Conservation (phyloP, 1,284 basidiomycete species). For the Serendipita sp. region DNA sequence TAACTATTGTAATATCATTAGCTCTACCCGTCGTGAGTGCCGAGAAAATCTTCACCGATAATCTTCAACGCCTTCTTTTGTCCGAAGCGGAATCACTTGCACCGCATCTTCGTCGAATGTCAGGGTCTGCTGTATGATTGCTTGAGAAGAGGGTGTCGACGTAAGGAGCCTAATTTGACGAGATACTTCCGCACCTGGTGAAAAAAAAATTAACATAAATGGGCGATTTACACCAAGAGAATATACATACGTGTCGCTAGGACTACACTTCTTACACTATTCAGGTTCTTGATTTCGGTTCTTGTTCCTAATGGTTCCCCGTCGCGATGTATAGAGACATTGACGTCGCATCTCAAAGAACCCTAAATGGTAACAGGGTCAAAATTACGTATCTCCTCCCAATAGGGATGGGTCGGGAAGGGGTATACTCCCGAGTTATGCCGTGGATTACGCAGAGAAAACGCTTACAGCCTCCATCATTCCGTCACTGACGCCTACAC, state of each 20-base stretch:
- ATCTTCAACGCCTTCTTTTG: conserved; percentile 88
- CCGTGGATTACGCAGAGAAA: background rate
- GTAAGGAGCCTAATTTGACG: conserved; percentile 43
- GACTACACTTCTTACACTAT: conserved; percentile 78
- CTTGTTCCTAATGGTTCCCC: conserved; percentile 65
- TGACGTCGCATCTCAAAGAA: conserved; percentile 88
- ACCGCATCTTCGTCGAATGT: conserved; percentile 77
- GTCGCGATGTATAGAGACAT: conserved; percentile 71
- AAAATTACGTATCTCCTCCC: background rate
- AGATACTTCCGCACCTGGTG: conserved; percentile 49
- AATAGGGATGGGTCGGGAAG: background rate
- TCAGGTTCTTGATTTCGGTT: conserved; percentile 96
- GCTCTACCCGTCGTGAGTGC: background rate
- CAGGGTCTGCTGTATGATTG: conserved; percentile 74
- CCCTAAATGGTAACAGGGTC: conserved; percentile 39
- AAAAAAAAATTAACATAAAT: background rate
- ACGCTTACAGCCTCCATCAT: conserved; percentile 86
- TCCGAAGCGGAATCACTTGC: conserved; percentile 69
- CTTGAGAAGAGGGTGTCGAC: conserved; percentile 30
- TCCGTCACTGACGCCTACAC: conserved; percentile 80
- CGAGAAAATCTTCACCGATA: conserved; percentile 39
- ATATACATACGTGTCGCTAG: conserved; percentile 63
- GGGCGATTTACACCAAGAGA: background rate
- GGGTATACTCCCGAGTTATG: background rate
- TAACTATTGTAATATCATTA: conserved; percentile 32